Evolutionary conservation across 2,329 filamentous ascomycete genomes (phyloP).

Genomic region (Aphanocladium album): DNA sequence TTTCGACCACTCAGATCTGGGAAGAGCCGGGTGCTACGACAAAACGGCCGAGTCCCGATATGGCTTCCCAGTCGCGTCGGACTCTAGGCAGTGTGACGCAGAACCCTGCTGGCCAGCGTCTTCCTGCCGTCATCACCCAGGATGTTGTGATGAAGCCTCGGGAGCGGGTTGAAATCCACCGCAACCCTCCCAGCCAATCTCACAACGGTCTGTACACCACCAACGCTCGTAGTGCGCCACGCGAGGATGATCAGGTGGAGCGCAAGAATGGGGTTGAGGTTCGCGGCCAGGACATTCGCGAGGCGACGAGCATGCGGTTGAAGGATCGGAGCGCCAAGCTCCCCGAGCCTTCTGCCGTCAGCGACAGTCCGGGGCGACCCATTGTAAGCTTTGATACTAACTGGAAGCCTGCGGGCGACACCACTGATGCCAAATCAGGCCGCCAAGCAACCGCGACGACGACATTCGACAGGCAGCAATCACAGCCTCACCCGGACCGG

Average conservation of each 20-base stretch:
- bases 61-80: slow-evolving; percentile 27
- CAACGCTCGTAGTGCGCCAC: slow-evolving; percentile 44
- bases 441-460: slow-evolving; percentile 23
- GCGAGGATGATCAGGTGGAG: slow-evolving; percentile 40
- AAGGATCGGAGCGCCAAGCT: slow-evolving; percentile 83
- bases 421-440: slow-evolving; percentile 60
- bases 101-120: slow-evolving; percentile 20
- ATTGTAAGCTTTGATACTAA: slow-evolving; percentile 94
- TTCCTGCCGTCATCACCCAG: slow-evolving; percentile 14
- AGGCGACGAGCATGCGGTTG: slow-evolving; percentile 83
- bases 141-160: slow-evolving; percentile 37
- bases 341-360: slow-evolving; percentile 85
- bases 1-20: slow-evolving; percentile 78
- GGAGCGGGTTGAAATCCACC: slow-evolving; percentile 68
- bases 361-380: slow-evolving; percentile 80
- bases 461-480: slow-evolving; percentile 24
- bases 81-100: slow-evolving; percentile 28
- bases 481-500: slow-evolving; percentile 25
- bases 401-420: slow-evolving; percentile 69
- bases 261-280: slow-evolving; percentile 79
- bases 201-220: slow-evolving; percentile 74
- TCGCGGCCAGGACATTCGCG: slow-evolving; percentile 78
- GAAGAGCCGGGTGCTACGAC: slow-evolving; percentile 65
- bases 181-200: slow-evolving; percentile 77
- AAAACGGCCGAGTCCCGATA: slow-evolving; percentile 22